Evolutionary conservation across 139 green algal genomes (phyloP), one percentile per base, ranked within the genome.

Genomic region (Dunaliella primolecta): DNA sequence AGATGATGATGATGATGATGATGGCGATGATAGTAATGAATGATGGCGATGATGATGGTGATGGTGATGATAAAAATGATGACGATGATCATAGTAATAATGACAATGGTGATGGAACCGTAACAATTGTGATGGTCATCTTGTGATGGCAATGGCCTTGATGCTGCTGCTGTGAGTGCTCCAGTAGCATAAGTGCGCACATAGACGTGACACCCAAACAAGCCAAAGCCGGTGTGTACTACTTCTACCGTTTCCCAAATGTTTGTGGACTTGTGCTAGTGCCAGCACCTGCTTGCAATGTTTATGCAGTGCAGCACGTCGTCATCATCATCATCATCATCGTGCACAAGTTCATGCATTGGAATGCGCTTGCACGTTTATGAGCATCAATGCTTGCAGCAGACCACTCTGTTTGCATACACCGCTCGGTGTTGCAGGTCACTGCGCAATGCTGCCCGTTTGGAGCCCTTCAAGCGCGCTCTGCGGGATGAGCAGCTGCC

Each of bases 401-500:
- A n/a, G n/a, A n/a, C n/a, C n/a, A n/a, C n/a, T n/a, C n/a, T n/a
- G n/a, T n/a, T n/a, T n/a, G n/a, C n/a, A n/a, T n/a, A n/a, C n/a
- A n/a, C n/a, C n/a, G n/a, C n/a, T n/a, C n/a, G n/a, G n/a, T 64
- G 7, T 64, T 64, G 46, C 46, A 64, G 46, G 46, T 15, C 15
- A 15, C 46, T 81, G 30, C 77, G 27, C 35, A 3, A 33, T 36
- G 32, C 27, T 81, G 29, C 11, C n/a, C 75, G 74, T 56, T 64
- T 87, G 77, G 76, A 56, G 20, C 57, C 56, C 33, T 84, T 81
- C 57, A 2, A 55, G 70, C 84, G 86, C 29, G 31, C 1, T 27
- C 84, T 83, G 3, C 0, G 30, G 23, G 71, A 87, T 37, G 77
- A 80, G 0, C 20, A 91, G 75, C 83, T 91, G 77, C 92, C 92